Evolutionary conservation across 257 asterid species (phyloP), one percentile per base, ranked within the genome.

Genomic region (Jacaranda mimosifolia): DNA sequence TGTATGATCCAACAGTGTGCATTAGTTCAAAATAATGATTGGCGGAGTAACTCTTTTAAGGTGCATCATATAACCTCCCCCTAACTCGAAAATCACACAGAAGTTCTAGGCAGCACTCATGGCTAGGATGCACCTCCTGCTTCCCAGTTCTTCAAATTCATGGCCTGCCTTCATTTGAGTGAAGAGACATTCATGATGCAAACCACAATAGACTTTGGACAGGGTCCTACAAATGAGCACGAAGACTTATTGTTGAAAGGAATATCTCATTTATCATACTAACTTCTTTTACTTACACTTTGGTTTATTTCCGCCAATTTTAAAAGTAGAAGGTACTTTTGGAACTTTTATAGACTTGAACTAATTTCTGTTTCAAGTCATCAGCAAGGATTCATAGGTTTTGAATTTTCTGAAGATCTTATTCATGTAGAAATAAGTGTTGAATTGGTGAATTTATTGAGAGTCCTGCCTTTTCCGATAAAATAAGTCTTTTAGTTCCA

Each of bases 361-460:
- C 46, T 42, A 42, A 42, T 5, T 42, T 42, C 6, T 42, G 9
- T 42, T 42, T 42, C 46, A 42, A 42, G 46, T 42, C 46, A 5
- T 42, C 7, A 9, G 9, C 9, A 9, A 26, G 66, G 7, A 60
- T 21, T 32, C 43, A 18, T 13, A 19, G 1, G 21, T 68, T 68
- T 46, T 13, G 9, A 42, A 68, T 8, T 45, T 65, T 68, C 10
- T 11, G 46, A 68, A 18, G 58, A 42, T 42, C 46, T 43, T 68
- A 7, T 65, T 42, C 51, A 40, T 43, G 14, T 42, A 66, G 4
- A 66, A 1, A 5, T 18, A 43, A 46, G 19, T 45, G 36, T 46
- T 68, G n/a, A 60, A 60, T 60, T 26, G 66, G 40, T 67, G 53
- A n/a, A 51, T 70, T 17, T 65, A 18, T 39, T 65, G 15, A 40